phyloP scores from a whole-genome alignment of 106 monocot genomes.

The Dendrobium officinale region DNA sequence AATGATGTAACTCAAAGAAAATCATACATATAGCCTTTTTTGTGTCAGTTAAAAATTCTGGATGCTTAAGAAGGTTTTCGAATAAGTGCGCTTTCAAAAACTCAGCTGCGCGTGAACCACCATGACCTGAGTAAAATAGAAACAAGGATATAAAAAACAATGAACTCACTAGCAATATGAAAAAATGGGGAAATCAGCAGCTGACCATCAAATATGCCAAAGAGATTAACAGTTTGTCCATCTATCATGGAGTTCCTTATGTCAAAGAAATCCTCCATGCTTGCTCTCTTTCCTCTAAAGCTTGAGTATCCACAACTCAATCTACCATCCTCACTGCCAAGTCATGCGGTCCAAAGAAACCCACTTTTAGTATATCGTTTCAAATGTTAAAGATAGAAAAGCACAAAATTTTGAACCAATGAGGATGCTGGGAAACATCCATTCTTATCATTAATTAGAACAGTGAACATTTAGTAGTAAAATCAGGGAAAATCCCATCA shows the following conservation, averaged over 20 bases:
- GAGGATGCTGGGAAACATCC: background rate
- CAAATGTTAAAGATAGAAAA: background rate
- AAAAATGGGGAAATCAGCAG: conserved; percentile 6
- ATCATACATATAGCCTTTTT: conserved; percentile 75
- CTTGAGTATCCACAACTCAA: conserved; percentile 22
- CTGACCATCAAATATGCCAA: conserved; percentile 68
- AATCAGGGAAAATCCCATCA: background rate
- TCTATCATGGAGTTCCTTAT: conserved; percentile 14
- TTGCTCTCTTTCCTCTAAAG: conserved; percentile 20
- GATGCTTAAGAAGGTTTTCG: conserved; percentile 86
- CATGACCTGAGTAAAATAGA: conserved; percentile 51
- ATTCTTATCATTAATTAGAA: background rate
- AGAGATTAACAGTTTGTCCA: conserved; percentile 16
- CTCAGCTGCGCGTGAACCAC: conserved; percentile 87
- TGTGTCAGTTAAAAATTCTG: conserved; percentile 69
- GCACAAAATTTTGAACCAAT: background rate
- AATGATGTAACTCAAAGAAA: background rate
- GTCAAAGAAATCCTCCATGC: conserved; percentile 22
- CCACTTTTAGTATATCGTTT: background rate
- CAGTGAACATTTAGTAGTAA: background rate
- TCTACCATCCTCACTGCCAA: conserved; percentile 16
- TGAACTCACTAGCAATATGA: background rate
- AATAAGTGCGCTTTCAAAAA: conserved; percentile 90
- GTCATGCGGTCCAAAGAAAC: background rate
- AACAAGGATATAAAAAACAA: conserved; percentile 4